Percentiles rank a stretch among this genome's conserved stretches.
Evolutionary conservation across 1,284 basidiomycete genomes (phyloP).

Genomic region (Heterobasidion occidentale): DNA sequence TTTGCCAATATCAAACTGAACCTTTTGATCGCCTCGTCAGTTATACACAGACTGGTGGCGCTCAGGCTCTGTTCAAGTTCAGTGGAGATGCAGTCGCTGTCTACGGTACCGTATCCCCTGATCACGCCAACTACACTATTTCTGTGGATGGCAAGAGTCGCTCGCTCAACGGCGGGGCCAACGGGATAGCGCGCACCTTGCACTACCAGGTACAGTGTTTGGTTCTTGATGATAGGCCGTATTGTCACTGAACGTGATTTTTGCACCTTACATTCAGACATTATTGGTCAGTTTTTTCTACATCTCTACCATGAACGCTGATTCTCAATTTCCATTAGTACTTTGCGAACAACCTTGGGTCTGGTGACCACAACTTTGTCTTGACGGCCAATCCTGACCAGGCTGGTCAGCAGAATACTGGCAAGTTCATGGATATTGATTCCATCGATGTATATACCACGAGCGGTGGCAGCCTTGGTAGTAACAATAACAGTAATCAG

Average conservation of each 20-base stretch:
- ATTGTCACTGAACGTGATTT: not conserved
- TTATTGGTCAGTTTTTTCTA: conserved; percentile 28
- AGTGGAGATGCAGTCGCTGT: conserved; percentile 41
- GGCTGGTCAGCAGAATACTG: conserved; percentile 13
- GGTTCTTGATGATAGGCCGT: not conserved
- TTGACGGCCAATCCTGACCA: conserved; percentile 21
- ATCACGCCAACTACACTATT: conserved; percentile 38
- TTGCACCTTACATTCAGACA: conserved; percentile 21
- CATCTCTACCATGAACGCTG: not conserved
- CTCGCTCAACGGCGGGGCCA: conserved; percentile 26
- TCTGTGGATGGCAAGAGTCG: conserved; percentile 31
- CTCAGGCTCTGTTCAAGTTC: conserved; percentile 36
- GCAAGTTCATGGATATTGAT: conserved; percentile 35
- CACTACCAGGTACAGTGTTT: conserved; percentile 27
- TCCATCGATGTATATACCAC: conserved; percentile 29
- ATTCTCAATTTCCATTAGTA: conserved; percentile 23
- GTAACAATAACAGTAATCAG: not conserved
- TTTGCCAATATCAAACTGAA: not conserved
- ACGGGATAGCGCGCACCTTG: conserved; percentile 22
- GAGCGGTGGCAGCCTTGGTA: not conserved
- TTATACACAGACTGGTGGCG: conserved; percentile 29
- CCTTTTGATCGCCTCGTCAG: conserved; percentile 17
- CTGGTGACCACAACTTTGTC: conserved; percentile 25
- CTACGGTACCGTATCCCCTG: conserved; percentile 41
- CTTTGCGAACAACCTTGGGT: conserved; percentile 28